Conservation (phyloP, 805 yeast species). For the Clavispora carvajalis region DNA sequence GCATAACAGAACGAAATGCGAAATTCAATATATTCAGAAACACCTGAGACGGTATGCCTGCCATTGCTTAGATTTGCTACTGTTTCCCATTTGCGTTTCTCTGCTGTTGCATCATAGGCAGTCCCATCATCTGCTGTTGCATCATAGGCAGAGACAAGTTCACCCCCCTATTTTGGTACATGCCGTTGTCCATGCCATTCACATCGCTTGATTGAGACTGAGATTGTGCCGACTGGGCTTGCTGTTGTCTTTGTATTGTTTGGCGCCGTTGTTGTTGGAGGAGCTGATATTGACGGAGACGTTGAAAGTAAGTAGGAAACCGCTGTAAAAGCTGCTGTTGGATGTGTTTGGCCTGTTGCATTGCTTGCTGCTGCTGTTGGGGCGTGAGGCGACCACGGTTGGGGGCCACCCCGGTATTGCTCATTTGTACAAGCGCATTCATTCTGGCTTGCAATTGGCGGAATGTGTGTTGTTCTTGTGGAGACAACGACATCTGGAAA, state of each 20-base stretch:
- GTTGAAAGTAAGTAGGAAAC: slow-evolving; percentile 34
- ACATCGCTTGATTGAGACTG: slow-evolving; percentile 5
- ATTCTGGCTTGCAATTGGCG: slow-evolving; percentile 36
- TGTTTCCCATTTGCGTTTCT: neutral
- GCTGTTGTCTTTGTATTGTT: slow-evolving; percentile 16
- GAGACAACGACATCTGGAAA: slow-evolving; percentile 36
- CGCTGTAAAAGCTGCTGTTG: slow-evolving; percentile 35
- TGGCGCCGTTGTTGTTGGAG: slow-evolving; percentile 22
- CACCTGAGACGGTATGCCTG: no score
- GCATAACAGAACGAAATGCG: neutral
- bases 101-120: slow-evolving; percentile 13
- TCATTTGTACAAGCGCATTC: slow-evolving; percentile 38
- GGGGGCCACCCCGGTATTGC: slow-evolving; percentile 40
- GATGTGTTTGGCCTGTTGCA: slow-evolving; percentile 35
- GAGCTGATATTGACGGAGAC: slow-evolving; percentile 33
- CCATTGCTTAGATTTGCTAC: no score
- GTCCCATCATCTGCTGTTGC: slow-evolving; percentile 16
- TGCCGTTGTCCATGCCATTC: slow-evolving; percentile 3
- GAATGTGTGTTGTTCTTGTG: slow-evolving; percentile 39
- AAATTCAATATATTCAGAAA: neutral
- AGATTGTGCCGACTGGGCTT: slow-evolving; percentile 6
- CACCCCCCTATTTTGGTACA: slow-evolving; percentile 11
- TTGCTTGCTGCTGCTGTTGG: slow-evolving; percentile 41
- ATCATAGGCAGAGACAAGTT: slow-evolving; percentile 14
- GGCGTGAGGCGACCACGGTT: slow-evolving; percentile 36